Evolutionary conservation across 2,329 filamentous ascomycete species (phyloP).

Genomic region (Ophiocordyceps australis): DNA sequence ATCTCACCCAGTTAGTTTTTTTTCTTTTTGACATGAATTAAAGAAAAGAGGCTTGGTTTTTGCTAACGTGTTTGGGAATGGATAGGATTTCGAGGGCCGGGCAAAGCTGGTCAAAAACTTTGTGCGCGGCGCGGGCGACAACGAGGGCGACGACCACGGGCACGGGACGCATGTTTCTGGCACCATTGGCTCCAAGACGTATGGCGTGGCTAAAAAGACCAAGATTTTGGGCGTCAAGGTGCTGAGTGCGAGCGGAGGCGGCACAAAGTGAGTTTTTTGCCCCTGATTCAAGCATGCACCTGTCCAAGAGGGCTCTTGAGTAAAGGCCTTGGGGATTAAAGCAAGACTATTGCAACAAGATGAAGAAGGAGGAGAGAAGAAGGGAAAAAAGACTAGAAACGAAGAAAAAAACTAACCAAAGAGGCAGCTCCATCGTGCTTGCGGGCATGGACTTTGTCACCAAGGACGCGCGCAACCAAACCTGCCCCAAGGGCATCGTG

Average conservation of each 20-base stretch:
- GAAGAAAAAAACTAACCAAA: not conserved
- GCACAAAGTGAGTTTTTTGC: too few relatives aligned
- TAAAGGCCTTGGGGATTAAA: too few relatives aligned
- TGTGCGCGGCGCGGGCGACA: constrained; percentile 13
- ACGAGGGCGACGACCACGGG: constrained; percentile 21
- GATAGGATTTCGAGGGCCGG: constrained; percentile 20
- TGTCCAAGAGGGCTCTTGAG: too few relatives aligned
- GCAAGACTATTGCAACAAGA: too few relatives aligned
- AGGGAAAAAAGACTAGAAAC: too few relatives aligned
- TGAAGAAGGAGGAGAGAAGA: too few relatives aligned
- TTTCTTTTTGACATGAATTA: too few relatives aligned
- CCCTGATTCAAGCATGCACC: too few relatives aligned
- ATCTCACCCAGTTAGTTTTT: constrained; percentile 10
- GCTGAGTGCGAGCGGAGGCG: constrained; percentile 16
- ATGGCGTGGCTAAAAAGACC: constrained; percentile 26
- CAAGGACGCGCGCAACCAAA: constrained; percentile 13
- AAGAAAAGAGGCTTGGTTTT: too few relatives aligned
- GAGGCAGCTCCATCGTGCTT: constrained; percentile 17
- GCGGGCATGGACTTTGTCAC: constrained; percentile 24
- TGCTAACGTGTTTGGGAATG: too few relatives aligned
- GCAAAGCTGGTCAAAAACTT: constrained; percentile 20
- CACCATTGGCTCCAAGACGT: constrained; percentile 21
- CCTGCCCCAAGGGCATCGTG: constrained; percentile 23
- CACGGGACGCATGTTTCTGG: constrained; percentile 29
- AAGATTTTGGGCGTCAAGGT: constrained; percentile 25